Base-by-base conservation (phyloP, 164 flowering plant genomes). In the Piper betle region DNA sequence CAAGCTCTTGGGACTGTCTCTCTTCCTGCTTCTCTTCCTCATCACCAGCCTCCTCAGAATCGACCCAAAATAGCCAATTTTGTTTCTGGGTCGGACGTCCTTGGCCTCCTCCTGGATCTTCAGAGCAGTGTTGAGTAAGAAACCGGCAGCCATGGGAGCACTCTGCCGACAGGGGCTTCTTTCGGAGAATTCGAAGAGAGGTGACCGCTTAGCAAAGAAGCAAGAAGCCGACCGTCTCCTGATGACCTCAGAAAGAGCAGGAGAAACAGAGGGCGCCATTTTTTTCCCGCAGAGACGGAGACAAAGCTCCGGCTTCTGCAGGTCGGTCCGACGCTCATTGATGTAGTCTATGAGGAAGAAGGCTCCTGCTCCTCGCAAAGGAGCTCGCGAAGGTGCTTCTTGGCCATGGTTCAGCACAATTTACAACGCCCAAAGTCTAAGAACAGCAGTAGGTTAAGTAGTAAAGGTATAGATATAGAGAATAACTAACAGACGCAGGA, bases 331-430 rank as follows among this genome's bases (percentile, higher is more conserved):
- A 53, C 63, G 74, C 39, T 89, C 82, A 18, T 77, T 58, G 62
- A 83, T 81, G 84, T 81, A 85, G 72, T 70, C 70, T 37, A 79
- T 72, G 57, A 86, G 79, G n/a, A 73, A 70, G 63, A 91, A 91
- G 1, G 97, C 64, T 91, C 97, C 70, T 91, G 97, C 68, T 86
- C 92, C 73, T 91, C 87, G 15, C 61, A 67, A 13, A 91, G 68
- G 0, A 88, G 78, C 75, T 91, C 84, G 50, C 71, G 81, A 16
- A 91, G 77, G 56, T 74, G 86, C 70, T 77, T 81, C 39, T 43
- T 63, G 19, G 65, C 65, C 65, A 63, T 63, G 55, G 50, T n/a
- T n/a, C n/a, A 25, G 6, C 50, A 46, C 11, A 15, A 3, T 46
- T 12, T 12, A 46, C 12, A 43, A 43, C 50, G 50, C 12, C 3